Evolutionary conservation across 148 eudicot species (phyloP).

Genomic region (Nepenthes gracilis): DNA sequence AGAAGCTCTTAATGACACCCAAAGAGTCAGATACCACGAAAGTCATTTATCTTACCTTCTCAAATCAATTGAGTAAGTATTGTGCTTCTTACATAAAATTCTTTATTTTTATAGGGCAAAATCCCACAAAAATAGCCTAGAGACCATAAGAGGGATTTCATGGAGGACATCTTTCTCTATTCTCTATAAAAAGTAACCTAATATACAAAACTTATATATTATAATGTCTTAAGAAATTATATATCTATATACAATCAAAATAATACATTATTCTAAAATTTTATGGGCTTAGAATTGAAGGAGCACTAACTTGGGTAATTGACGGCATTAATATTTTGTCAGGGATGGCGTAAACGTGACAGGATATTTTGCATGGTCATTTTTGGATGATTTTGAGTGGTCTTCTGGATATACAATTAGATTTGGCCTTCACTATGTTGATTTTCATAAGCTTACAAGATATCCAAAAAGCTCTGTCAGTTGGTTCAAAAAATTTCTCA

Average conservation of each 20-base stretch:
- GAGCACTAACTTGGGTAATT: too few relatives aligned
- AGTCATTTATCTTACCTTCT: constrained; percentile 15
- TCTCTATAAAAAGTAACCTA: too few relatives aligned
- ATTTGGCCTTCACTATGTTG: constrained; percentile 22
- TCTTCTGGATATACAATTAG: constrained; percentile 12
- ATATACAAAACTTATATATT: neutral
- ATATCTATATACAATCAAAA: neutral
- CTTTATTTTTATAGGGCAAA: too few relatives aligned
- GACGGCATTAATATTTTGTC: neutral
- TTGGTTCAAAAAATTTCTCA: constrained; percentile 22
- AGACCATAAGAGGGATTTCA: too few relatives aligned
- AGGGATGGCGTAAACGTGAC: constrained; percentile 19
- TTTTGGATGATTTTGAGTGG: constrained; percentile 28
- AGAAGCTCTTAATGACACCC: constrained; percentile 13
- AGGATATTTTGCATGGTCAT: constrained; percentile 27
- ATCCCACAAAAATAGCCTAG: too few relatives aligned
- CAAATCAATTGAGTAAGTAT: constrained; percentile 12
- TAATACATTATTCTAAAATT: neutral
- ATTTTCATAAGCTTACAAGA: constrained; percentile 11
- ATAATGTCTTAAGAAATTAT: too few relatives aligned
- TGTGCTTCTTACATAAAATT: neutral
- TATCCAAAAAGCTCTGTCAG: constrained; percentile 20
- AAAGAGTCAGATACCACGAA: constrained; percentile 17
- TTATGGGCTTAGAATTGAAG: too few relatives aligned
- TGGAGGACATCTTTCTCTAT: too few relatives aligned